phyloP scores from a whole-genome alignment of 2,329 filamentous ascomycete species.

The Colletotrichum kahawae region DNA sequence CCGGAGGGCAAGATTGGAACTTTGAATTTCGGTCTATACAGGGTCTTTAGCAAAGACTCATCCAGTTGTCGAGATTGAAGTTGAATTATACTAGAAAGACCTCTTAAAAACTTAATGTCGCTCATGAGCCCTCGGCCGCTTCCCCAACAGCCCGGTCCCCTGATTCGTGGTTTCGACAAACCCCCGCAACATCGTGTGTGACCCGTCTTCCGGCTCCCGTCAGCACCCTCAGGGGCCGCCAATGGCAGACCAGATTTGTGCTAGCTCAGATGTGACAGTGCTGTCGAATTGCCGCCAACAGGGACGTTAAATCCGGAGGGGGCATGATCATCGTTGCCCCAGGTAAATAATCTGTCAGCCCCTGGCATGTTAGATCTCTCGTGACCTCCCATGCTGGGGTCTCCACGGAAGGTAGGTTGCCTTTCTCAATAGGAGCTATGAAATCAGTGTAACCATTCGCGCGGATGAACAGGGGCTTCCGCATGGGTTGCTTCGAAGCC shows the following conservation, averaged over 20 bases:
- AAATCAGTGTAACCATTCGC: not conserved
- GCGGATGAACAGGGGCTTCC: not conserved
- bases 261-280: not conserved
- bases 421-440: not conserved
- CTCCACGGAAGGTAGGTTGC: not conserved
- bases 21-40: not conserved
- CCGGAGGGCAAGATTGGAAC: not conserved
- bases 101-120: not conserved
- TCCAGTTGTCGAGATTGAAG: not conserved
- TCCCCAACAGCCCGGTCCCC: not conserved
- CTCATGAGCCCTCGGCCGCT: not conserved
- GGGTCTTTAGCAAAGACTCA: not conserved
- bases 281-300: not conserved
- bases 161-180: conserved; percentile 19
- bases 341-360: not conserved
- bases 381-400: not conserved
- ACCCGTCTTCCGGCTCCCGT: not conserved
- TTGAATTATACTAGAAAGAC: not conserved
- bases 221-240: not conserved
- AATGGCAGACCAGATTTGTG: not conserved
- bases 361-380: not conserved
- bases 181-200: not conserved
- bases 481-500: not conserved
- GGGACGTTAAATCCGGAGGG: not conserved
- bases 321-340: not conserved